A percentile compares a stretch with the other conserved stretches of the same genome.
These are phyloP conservation scores for Lactifluus rugatus DNA, from an alignment of 768 basidiomycete genomes.

Conservation along the genomic window DNA sequence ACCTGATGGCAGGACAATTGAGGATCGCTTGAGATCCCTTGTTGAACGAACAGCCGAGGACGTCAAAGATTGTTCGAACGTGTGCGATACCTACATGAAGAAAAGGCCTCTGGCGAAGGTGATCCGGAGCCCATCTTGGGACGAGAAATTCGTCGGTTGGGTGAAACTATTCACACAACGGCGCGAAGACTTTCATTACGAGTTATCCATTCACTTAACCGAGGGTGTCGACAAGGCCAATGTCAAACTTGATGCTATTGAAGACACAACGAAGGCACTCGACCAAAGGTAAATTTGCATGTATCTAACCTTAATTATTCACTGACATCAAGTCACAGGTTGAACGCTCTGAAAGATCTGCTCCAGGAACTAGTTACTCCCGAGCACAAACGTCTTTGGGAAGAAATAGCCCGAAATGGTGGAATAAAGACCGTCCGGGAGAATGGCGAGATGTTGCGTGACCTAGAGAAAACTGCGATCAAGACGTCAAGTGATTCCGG, in stretches of 20 bases:
- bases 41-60: conserved; percentile 24
- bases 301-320: not conserved
- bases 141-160: conserved; percentile 22
- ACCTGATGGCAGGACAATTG: conserved; percentile 28
- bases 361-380: conserved; percentile 15
- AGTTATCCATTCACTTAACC: conserved; percentile 25
- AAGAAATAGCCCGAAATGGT: conserved; percentile 20
- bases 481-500: not conserved
- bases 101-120: conserved; percentile 26
- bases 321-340: conserved; percentile 4
- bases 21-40: conserved; percentile 28
- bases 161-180: conserved; percentile 22
- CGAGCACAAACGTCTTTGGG: conserved; percentile 13
- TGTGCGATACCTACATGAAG: conserved; percentile 28
- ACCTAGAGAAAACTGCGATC: conserved; percentile 18
- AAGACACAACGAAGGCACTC: conserved; percentile 5
- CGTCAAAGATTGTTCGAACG: conserved; percentile 27
- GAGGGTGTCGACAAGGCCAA: conserved; percentile 10
- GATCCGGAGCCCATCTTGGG: conserved; percentile 24
- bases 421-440: conserved; percentile 19
- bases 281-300: conserved; percentile 15
- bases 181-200: conserved; percentile 24
- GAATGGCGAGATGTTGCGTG: conserved; percentile 16
- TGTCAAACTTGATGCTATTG: conserved; percentile 11
- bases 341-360: conserved; percentile 14